Conservation (phyloP, 306 rosid species). For the Betula pendula region DNA sequence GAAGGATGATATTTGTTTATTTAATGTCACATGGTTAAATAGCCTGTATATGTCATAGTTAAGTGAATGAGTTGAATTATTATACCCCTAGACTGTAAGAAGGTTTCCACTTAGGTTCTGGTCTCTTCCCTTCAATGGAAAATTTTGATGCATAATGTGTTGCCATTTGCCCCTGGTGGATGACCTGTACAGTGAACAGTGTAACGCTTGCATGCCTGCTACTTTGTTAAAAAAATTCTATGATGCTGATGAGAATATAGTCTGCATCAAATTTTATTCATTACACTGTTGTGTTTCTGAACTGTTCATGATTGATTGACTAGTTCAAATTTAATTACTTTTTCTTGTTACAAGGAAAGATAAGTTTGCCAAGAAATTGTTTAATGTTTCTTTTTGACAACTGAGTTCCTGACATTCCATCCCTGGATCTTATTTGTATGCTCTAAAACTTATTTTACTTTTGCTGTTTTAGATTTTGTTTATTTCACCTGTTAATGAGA, state of each 20-base stretch:
- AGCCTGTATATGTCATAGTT: neutral
- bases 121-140: neutral
- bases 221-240: neutral
- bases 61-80: neutral
- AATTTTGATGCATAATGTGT: too few relatives aligned
- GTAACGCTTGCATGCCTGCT: too few relatives aligned
- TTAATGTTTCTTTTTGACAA: neutral
- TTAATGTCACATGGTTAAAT: neutral
- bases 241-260: neutral
- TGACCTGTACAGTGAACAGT: too few relatives aligned
- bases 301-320: neutral
- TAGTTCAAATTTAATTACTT: neutral
- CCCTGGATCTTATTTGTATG: neutral
- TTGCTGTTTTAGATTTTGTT: slow-evolving; percentile 60
- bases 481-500: slow-evolving; percentile 64
- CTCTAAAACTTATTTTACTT: slow-evolving; percentile 28
- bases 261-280: neutral
- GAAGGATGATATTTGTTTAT: neutral
- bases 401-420: neutral
- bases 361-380: neutral
- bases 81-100: neutral
- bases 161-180: too few relatives aligned
- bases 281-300: neutral
- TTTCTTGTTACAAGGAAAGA: neutral
- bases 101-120: neutral